A percentile compares a stretch with the other conserved stretches of the same genome.
These are phyloP conservation scores for Hygrocybe punicea DNA, from an alignment of 768 basidiomycete genomes.

Conservation along the genomic window DNA sequence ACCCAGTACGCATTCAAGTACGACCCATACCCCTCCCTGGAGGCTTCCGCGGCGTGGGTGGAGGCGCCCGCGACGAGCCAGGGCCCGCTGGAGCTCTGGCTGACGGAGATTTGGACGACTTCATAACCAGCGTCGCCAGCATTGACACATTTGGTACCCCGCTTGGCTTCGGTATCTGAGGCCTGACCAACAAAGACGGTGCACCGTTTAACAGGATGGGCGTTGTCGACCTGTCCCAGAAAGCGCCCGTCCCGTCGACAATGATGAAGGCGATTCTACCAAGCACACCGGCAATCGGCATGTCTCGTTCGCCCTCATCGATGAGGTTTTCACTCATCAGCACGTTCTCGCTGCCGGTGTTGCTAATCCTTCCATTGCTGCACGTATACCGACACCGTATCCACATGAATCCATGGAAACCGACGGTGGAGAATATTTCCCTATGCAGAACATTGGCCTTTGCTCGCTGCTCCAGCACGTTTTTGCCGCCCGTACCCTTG, in stretches of 20 bases:
- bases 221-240: neutral
- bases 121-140: no score
- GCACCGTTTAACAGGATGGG: constrained; percentile 5
- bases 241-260: no score
- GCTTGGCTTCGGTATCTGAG: constrained; percentile 1
- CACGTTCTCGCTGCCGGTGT: no score
- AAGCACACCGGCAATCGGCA: neutral
- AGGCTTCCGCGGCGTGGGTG: neutral
- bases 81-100: neutral
- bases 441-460: no score
- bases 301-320: neutral
- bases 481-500: neutral
- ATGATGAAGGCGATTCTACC: neutral
- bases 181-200: constrained; percentile 10
- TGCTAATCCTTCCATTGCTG: no score
- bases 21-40: neutral
- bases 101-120: no score
- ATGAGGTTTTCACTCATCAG: neutral
- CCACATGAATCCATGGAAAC: no score
- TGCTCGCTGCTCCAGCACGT: no score
- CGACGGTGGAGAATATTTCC: no score
- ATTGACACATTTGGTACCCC: neutral
- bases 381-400: no score
- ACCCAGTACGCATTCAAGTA: neutral
- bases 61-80: neutral